These are phyloP conservation scores for Licmophora abbreviata DNA, from an alignment of 108 stramenopile species.

Conservation along the genomic window DNA sequence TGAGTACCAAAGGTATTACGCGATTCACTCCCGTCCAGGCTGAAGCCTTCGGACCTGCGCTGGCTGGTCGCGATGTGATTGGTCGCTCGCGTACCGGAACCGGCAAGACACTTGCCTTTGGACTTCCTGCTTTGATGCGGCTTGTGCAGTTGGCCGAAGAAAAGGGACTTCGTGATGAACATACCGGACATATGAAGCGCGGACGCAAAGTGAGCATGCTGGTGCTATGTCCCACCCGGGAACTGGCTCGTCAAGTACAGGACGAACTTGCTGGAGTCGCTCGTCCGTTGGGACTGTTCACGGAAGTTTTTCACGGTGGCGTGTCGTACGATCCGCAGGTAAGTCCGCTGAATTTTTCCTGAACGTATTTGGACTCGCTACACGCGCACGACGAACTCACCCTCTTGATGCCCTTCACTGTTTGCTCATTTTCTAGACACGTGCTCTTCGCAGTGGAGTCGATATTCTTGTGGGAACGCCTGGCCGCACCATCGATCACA, in stretches of 20 bases:
- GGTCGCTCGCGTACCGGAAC: constrained; percentile 96
- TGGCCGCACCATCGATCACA: constrained; percentile 95
- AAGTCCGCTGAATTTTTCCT: too few species aligned
- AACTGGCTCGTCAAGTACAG: constrained; percentile 98
- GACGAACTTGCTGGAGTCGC: constrained; percentile 68
- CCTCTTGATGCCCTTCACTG: too few species aligned
- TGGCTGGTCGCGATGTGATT: constrained; percentile 91
- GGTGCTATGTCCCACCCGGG: constrained; percentile 96
- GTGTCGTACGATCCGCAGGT: constrained; percentile 90
- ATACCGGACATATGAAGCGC: constrained; percentile 39
- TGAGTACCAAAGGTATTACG: constrained; percentile 74
- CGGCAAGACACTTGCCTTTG: constrained; percentile 99
- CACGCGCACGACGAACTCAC: too few species aligned
- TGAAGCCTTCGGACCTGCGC: constrained; percentile 80
- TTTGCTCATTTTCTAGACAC: constrained; percentile 25
- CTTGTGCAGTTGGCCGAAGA: constrained; percentile 32
- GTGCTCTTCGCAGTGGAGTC: constrained; percentile 80
- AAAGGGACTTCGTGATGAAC: constrained; percentile 52
- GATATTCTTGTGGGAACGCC: constrained; percentile 98
- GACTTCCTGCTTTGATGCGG: constrained; percentile 83
- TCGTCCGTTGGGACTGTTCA: constrained; percentile 68
- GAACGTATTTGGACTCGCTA: not conserved
- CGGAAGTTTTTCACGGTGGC: constrained; percentile 94
- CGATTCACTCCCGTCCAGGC: constrained; percentile 89
- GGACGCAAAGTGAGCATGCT: constrained; percentile 88